phyloP scores from a whole-genome alignment of 805 yeast species.

The Myxozyma vanderwaltii region DNA sequence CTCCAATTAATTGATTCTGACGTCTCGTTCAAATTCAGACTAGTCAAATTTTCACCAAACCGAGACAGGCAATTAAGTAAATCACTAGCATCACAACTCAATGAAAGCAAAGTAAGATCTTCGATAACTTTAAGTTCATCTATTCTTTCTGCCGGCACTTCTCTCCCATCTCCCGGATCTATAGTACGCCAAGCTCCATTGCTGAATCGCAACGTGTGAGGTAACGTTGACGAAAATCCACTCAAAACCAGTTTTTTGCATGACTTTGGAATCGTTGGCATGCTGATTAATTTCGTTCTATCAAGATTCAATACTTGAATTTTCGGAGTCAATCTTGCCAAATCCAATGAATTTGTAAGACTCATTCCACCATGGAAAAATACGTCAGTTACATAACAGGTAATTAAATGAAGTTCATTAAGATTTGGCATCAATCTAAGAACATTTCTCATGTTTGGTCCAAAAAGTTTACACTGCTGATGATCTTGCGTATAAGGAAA shows the following conservation, averaged over 20 bases:
- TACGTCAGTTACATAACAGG: background rate
- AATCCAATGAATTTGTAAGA: background rate
- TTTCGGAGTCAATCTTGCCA: background rate
- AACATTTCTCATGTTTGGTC: background rate
- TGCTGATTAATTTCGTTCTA: background rate
- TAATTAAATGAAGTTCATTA: background rate
- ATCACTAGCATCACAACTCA: background rate
- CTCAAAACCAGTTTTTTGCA: background rate
- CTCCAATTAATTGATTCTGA: constrained; percentile 3
- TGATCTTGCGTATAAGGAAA: background rate
- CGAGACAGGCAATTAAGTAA: background rate
- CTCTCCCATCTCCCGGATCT: background rate
- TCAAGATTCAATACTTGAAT: constrained; percentile 3
- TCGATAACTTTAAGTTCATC: background rate
- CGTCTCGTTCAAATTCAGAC: constrained; percentile 5
- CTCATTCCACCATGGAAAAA: background rate
- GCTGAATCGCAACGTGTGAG: background rate
- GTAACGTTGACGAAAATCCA: background rate
- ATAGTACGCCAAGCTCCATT: background rate
- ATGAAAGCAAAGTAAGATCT: background rate
- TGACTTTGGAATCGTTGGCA: constrained; percentile 2
- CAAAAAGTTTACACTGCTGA: background rate
- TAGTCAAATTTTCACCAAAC: background rate
- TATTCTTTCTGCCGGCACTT: background rate
- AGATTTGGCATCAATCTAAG: background rate